These are phyloP conservation scores for Sodiomyces alkalinus DNA, from an alignment of 2,329 filamentous ascomycete species.

Conservation along the genomic window DNA sequence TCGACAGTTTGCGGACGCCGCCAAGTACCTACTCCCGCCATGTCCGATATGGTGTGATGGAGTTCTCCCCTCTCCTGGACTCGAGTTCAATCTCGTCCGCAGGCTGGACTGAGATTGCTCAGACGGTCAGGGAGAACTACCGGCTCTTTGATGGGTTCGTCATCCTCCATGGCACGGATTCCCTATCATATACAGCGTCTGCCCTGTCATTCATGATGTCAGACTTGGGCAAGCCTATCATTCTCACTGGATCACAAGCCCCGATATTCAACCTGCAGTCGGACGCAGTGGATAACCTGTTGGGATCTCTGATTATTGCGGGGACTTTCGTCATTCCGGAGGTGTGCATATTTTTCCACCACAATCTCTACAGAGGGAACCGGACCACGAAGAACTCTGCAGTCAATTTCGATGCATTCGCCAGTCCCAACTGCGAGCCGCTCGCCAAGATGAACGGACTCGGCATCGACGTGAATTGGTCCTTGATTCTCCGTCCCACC, in stretches of 20 bases:
- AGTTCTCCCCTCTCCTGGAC: conserved; percentile 74
- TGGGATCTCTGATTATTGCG: conserved; percentile 77
- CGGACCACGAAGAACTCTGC: conserved; percentile 78
- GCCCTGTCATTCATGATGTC: conserved; percentile 88
- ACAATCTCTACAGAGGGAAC: conserved; percentile 80
- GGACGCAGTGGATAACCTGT: conserved; percentile 80
- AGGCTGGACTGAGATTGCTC: conserved; percentile 75
- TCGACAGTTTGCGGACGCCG: conserved; percentile 65
- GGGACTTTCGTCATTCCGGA: conserved; percentile 88
- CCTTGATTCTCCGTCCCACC: conserved; percentile 58
- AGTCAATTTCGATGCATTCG: conserved; percentile 75
- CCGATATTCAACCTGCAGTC: conserved; percentile 85
- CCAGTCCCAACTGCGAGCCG: conserved; percentile 71
- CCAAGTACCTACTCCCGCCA: conserved; percentile 65
- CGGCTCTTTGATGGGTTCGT: conserved; percentile 82
- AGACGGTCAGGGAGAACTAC: conserved; percentile 71
- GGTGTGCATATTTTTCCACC: conserved; percentile 87
- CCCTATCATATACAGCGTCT: conserved; percentile 75
- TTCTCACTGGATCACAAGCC: conserved; percentile 70
- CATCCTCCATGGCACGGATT: conserved; percentile 82
- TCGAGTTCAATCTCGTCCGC: conserved; percentile 78
- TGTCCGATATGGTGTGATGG: conserved; percentile 69
- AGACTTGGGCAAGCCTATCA: conserved; percentile 80
- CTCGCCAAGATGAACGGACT: conserved; percentile 70
- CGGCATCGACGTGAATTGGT: conserved; percentile 69